phyloP scores from a whole-genome alignment of 164 flowering plant species.

The Stephania yunnanensis region DNA sequence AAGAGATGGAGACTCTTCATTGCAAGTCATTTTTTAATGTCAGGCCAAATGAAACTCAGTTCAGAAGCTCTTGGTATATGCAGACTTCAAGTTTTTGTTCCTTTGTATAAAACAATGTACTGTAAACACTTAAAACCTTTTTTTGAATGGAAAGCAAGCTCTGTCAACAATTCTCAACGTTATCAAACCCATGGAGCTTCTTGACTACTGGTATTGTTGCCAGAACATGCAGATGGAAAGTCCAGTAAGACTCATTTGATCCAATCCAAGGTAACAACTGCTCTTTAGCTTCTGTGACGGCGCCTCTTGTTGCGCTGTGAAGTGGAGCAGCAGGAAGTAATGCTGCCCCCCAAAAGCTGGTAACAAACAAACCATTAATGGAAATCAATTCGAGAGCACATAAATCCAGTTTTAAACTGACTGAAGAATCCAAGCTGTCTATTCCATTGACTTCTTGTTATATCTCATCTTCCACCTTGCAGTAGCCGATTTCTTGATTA shows the following conservation, averaged over 20 bases:
- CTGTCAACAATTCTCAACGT: slow-evolving; percentile 58
- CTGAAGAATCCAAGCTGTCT: background rate
- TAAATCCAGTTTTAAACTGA: background rate
- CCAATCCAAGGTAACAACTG: slow-evolving; percentile 43
- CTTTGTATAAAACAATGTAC: too few species aligned
- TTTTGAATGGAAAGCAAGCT: slow-evolving; percentile 17
- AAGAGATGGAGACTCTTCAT: too few species aligned
- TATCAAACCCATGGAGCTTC: slow-evolving; percentile 72
- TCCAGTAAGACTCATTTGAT: slow-evolving; percentile 20
- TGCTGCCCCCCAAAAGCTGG: slow-evolving; percentile 67
- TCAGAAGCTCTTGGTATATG: too few species aligned
- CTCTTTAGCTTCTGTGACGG: slow-evolving; percentile 62
- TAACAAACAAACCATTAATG: background rate
- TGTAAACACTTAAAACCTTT: background rate
- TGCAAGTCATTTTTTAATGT: too few species aligned
- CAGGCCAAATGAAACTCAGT: too few species aligned
- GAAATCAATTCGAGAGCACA: background rate
- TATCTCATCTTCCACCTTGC: slow-evolving; percentile 70
- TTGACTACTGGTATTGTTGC: slow-evolving; percentile 88
- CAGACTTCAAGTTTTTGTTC: too few species aligned
- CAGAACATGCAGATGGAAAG: slow-evolving; percentile 57
- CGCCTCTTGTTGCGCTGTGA: slow-evolving; percentile 75
- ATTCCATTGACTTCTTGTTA: too few species aligned
- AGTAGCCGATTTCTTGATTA: slow-evolving; percentile 87
- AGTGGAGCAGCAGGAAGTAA: slow-evolving; percentile 66